phyloP scores from a whole-genome alignment of 2,329 filamentous ascomycete species.

The Onygenales sp. region DNA sequence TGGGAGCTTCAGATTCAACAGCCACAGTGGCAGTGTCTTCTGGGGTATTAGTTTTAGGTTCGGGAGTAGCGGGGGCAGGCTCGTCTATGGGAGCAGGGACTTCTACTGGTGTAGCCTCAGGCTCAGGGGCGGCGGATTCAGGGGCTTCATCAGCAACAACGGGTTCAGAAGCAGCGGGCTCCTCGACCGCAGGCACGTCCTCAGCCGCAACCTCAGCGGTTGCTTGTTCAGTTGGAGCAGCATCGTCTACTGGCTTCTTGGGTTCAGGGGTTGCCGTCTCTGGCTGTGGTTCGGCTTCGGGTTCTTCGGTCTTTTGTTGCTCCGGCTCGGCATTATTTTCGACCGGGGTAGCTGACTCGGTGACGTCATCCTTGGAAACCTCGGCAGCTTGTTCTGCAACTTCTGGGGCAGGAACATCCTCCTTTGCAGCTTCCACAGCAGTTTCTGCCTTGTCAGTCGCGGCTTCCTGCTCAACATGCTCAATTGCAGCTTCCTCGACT shows the following conservation, averaged over 20 bases:
- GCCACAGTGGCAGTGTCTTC: background rate
- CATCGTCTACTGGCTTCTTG: background rate
- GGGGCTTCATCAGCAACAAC: background rate
- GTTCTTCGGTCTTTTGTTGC: slow-evolving; percentile 3
- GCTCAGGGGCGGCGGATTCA: background rate
- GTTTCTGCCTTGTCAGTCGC: background rate
- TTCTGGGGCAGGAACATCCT: background rate
- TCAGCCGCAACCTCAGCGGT: slow-evolving; percentile 4
- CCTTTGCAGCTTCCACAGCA: background rate
- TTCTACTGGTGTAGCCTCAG: background rate
- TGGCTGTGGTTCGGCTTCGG: background rate
- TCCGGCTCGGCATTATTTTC: background rate
- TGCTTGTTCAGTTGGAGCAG: slow-evolving; percentile 1
- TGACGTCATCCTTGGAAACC: slow-evolving; percentile 3
- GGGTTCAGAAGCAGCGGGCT: background rate
- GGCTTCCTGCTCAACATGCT: background rate
- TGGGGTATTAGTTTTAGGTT: background rate
- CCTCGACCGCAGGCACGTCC: slow-evolving; percentile 3
- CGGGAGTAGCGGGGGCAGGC: background rate
- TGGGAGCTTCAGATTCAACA: background rate
- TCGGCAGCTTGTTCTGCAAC: background rate
- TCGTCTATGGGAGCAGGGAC: background rate
- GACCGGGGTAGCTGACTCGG: background rate
- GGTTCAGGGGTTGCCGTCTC: background rate
- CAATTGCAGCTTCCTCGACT: slow-evolving; percentile 4